Evolutionary conservation across 306 rosid genomes (phyloP), one percentile per base, ranked within the genome.

Genomic region (Dryas drummondii): DNA sequence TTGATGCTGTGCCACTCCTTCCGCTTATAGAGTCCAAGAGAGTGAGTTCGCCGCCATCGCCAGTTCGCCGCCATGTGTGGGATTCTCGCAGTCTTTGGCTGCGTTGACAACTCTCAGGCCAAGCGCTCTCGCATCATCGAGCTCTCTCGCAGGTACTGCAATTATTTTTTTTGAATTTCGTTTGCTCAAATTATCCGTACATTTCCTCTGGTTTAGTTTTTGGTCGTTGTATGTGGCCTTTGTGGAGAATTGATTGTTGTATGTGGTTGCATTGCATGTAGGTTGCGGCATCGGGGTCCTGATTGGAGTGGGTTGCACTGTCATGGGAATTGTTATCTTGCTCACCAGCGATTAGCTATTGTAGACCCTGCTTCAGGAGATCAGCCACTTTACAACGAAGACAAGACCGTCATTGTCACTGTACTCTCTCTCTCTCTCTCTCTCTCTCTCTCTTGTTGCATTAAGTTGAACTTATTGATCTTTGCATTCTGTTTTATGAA

Each of bases 281-380:
- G 98, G 81, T 78, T 94, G 78, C 82, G 87, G 60, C 99, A 94
- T 74, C 83, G 99, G 84, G 99, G 97, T 60, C 99, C 99, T 74
- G 97, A 94, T 58, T 94, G 99, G 99, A 94, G 99, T 79, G 99
- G 99, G 15, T 62, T 94, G 87, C 99, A 94, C 76, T 92, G 90
- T 78, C 78, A 88, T 66, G 93, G 76, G 13, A 79, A 92, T 75
- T 88, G 88, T 68, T 94, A 86, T 84, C 96, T 94, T 71, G 96
- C 99, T 68, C 99, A 94, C 82, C 99, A 92, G 73, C 82, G 99
- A 2, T 87, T 94, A 52, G 99, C 99, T 48, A 88, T 94, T 55
- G 84, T 94, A 2, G 99, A 94, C 67, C 99, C 99, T 61, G 70
- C 99, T 78, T 92, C 98, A 12, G 97, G 98, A 27, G 99, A 94